Base-by-base conservation (phyloP, 192 early-diverging fungal species). In the Entomortierella beljakovae region DNA sequence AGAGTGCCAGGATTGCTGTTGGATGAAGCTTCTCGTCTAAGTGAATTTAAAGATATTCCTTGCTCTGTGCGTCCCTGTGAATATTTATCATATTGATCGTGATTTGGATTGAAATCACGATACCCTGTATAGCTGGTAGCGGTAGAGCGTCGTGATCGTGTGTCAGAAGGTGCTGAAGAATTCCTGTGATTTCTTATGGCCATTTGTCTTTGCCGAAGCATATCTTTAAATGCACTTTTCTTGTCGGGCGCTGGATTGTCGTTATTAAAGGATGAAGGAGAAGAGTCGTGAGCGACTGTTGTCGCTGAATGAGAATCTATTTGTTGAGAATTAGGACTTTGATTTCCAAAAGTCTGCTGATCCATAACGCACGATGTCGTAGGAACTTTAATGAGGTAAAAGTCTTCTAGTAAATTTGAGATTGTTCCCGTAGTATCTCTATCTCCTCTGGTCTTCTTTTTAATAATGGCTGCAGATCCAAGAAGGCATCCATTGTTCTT, bases 191-290 rank as follows among this genome's bases (percentile, higher is more conserved):
- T 69, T n/a, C 75, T 58, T 35, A 79, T 35, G 20, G 55, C 50
- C 15, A 51, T 58, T 43, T 79, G 67, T 32, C 62, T 60, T 31
- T 79, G 75, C n/a, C 68, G 58, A 4, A 70, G 57, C 61, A 64
- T 64, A 25, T 68, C 67, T 42, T 70, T 79, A 34, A 64, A 69
- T 0, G 67, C 66, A 6, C 9, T 32, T 32, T 57, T 79, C 42
- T 79, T 79, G 46, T 40, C 50, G 31, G 52, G 16, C 6, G 20
- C 34, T 4, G 20, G 13, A 16, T 9, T n/a, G 37, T 61, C 51
- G 38, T 16, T 55, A 5, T 37, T 35, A 10, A 6, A 22, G 16
- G 56, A 28, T 20, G 54, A 26, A 29, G 28, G 26, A 28, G 48
- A 33, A 52, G 23, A 35, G 35, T n/a, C n/a, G n/a, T n/a, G n/a